Conservation (phyloP, 1,284 basidiomycete species). For the Bondarzewia mesenterica region DNA sequence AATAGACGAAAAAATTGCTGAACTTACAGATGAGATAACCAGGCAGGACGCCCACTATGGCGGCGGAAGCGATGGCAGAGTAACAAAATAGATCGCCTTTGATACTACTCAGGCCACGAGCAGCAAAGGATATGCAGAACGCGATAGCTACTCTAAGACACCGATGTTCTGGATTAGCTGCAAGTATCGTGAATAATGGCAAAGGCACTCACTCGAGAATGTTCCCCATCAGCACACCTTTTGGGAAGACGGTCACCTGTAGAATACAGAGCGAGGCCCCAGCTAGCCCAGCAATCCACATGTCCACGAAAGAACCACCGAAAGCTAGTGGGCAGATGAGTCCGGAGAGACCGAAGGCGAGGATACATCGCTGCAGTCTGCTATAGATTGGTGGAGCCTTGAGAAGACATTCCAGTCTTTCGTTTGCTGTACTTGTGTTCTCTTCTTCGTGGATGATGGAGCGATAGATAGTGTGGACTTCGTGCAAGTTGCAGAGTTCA, state of each 20-base stretch:
- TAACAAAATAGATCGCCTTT: conserved; percentile 75
- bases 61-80: conserved; percentile 76
- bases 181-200: not conserved
- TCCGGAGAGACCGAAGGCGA: conserved; percentile 64
- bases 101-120: conserved; percentile 74
- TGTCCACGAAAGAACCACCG: conserved; percentile 77
- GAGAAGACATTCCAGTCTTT: conserved; percentile 38
- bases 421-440: conserved; percentile 64
- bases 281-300: conserved; percentile 66
- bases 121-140: conserved; percentile 72
- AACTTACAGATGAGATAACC: conserved; percentile 74
- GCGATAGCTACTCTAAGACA: conserved; percentile 67
- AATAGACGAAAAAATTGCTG: not conserved
- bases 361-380: conserved; percentile 44
- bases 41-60: conserved; percentile 76
- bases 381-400: conserved; percentile 52
- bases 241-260: conserved; percentile 64
- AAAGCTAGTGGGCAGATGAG: conserved; percentile 79
- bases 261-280: conserved; percentile 60
- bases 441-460: conserved; percentile 79
- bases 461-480: conserved; percentile 70
- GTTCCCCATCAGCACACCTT: conserved; percentile 74
- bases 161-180: not conserved
- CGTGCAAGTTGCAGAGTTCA: conserved; percentile 70
- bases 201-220: conserved; percentile 71